phyloP scores from a whole-genome alignment of 345 rosid species.

The Acer campestre region DNA sequence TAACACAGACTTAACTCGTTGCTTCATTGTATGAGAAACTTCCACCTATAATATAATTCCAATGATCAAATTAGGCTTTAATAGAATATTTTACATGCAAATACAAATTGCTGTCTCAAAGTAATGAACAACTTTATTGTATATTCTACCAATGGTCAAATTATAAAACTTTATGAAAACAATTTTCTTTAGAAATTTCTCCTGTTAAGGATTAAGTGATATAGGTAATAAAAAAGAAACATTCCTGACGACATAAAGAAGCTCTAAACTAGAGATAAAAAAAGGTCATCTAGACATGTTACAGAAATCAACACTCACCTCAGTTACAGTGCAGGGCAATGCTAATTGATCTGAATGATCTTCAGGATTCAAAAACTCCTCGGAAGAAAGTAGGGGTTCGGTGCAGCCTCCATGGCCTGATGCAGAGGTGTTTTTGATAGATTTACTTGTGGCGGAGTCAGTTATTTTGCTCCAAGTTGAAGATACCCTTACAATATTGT shows the following conservation, averaged over 20 bases:
- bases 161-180: neutral
- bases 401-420: constrained; percentile 31
- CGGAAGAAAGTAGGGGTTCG: constrained; percentile 46
- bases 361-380: constrained; percentile 11
- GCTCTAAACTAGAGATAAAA: neutral
- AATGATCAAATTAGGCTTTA: constrained; percentile 14
- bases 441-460: constrained; percentile 7
- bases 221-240: neutral
- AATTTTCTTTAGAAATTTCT: neutral
- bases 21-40: constrained; percentile 30
- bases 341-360: constrained; percentile 12
- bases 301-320: constrained; percentile 25
- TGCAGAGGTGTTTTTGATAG: constrained; percentile 25
- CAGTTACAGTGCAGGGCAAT: constrained; percentile 12
- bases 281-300: neutral
- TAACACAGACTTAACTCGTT: constrained; percentile 16
- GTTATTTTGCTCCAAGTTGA: constrained; percentile 18
- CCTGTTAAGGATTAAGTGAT: neutral
- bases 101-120: neutral
- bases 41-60: constrained; percentile 30
- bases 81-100: neutral
- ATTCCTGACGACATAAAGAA: neutral
- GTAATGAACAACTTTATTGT: neutral
- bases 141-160: too few species aligned
- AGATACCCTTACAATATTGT: constrained; percentile 48